Evolutionary conservation across 2,329 filamentous ascomycete species (phyloP).

Genomic region (Teratosphaeria zuluensis): DNA sequence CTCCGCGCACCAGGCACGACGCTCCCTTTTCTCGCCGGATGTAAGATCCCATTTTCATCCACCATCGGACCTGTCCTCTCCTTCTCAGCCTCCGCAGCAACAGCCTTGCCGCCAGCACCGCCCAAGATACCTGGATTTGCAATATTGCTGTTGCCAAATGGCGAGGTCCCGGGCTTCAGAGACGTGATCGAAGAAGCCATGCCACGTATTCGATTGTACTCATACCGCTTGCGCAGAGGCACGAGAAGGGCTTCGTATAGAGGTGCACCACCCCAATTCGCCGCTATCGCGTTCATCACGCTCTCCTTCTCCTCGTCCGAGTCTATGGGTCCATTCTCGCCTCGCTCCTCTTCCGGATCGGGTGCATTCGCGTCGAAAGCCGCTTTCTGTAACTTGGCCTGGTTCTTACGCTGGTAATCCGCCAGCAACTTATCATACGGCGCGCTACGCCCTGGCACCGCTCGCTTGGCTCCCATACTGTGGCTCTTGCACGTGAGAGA

Average conservation of each 20-base stretch:
- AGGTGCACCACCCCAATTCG: conserved; percentile 64
- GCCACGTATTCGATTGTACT: conserved; percentile 53
- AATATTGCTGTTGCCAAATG: background rate
- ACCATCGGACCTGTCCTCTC: conserved; percentile 3
- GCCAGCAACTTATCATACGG: conserved; percentile 80
- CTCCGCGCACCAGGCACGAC: conserved; percentile 13
- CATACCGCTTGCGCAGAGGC: conserved; percentile 45
- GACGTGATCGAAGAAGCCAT: conserved; percentile 29
- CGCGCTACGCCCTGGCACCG: conserved; percentile 72
- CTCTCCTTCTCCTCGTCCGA: conserved; percentile 88
- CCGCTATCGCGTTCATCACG: conserved; percentile 68
- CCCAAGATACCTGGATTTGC: background rate
- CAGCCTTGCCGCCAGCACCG: background rate
- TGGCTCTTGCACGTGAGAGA: conserved; percentile 87
- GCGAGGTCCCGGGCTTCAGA: background rate
- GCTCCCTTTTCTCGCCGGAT: conserved; percentile 9
- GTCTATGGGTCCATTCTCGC: conserved; percentile 66
- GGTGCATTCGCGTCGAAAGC: conserved; percentile 87
- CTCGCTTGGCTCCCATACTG: conserved; percentile 84
- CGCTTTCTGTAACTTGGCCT: conserved; percentile 94
- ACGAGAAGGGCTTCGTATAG: conserved; percentile 55
- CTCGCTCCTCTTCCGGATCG: conserved; percentile 69
- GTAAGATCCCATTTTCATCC: conserved; percentile 8
- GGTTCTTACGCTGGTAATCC: conserved; percentile 79
- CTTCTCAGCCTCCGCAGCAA: background rate